Evolutionary conservation across 164 flowering plant species (phyloP).

Genomic region (Cinnamomum micranthum): DNA sequence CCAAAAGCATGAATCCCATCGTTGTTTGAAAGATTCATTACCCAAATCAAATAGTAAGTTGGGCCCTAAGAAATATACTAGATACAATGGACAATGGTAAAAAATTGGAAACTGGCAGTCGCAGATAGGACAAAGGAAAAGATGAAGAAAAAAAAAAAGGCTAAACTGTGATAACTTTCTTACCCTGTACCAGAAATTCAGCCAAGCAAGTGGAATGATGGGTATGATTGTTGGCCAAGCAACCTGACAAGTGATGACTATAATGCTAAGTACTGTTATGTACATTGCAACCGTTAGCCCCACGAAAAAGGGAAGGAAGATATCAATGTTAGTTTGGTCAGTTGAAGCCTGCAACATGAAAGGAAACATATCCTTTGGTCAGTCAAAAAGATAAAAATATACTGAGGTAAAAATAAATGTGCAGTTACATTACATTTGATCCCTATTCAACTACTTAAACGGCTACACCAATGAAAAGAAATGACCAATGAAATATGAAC

Average conservation of each 20-base stretch:
- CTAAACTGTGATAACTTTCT: slow-evolving; percentile 8
- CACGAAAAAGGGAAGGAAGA: slow-evolving; percentile 68
- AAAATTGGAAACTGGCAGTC: background rate
- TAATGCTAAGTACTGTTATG: slow-evolving; percentile 58
- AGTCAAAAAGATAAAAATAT: background rate
- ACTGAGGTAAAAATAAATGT: background rate
- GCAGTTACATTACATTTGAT: background rate
- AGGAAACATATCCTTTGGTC: slow-evolving; percentile 1
- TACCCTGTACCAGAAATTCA: slow-evolving; percentile 92
- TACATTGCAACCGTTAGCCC: slow-evolving; percentile 53
- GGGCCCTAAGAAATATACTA: background rate
- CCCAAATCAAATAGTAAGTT: too few relatives aligned
- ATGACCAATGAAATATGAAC: background rate
- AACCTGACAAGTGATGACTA: slow-evolving; percentile 78
- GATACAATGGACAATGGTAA: background rate
- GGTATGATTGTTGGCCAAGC: slow-evolving; percentile 86
- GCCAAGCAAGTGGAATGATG: slow-evolving; percentile 72
- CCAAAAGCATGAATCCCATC: background rate
- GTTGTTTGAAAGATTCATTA: background rate
- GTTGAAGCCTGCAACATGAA: slow-evolving; percentile 61
- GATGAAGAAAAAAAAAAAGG: background rate
- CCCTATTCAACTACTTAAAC: background rate
- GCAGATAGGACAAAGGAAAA: background rate
- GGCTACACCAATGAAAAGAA: background rate
- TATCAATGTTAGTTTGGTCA: slow-evolving; percentile 81